phyloP scores from a whole-genome alignment of 257 asterid species.

The Solanum medicagineum region DNA sequence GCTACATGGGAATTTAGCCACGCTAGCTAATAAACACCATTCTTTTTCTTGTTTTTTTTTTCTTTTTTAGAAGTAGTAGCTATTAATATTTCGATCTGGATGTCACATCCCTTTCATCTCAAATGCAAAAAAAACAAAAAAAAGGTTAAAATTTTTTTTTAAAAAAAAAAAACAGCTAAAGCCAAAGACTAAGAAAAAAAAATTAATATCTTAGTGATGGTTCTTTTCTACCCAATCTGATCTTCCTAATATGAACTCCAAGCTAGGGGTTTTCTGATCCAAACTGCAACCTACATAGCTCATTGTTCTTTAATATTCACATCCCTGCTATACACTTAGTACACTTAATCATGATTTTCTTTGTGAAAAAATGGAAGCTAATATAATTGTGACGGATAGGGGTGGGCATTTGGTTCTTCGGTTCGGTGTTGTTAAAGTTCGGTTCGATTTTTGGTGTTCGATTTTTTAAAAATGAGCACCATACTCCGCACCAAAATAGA shows the following conservation, averaged over 20 bases:
- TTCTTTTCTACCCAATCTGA: slow-evolving; percentile 25
- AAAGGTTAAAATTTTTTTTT: no score
- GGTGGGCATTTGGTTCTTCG: no score
- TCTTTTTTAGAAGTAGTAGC: neutral
- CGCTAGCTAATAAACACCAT: no score
- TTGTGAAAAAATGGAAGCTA: neutral
- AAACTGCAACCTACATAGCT: slow-evolving; percentile 1
- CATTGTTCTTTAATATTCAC: neutral
- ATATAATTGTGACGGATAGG: neutral
- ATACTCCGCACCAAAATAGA: no score
- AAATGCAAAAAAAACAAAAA: neutral
- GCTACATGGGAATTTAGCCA: neutral
- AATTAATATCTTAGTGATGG: neutral
- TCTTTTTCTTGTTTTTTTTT: no score
- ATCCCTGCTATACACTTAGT: slow-evolving; percentile 1
- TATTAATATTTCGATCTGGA: neutral
- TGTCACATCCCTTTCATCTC: neutral
- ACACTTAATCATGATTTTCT: neutral
- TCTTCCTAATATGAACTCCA: slow-evolving; percentile 45
- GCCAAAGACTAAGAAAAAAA: no score
- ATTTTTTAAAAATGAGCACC: no score
- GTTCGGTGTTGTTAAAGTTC: no score
- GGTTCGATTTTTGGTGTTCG: no score
- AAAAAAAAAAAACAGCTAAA: neutral
- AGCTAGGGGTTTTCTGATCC: slow-evolving; percentile 18